A percentile compares a stretch with the other conserved stretches of the same genome.
These are phyloP conservation scores for Brassica hybrid DNA, from an alignment of 441 rosid genomes.

Conservation along the genomic window DNA sequence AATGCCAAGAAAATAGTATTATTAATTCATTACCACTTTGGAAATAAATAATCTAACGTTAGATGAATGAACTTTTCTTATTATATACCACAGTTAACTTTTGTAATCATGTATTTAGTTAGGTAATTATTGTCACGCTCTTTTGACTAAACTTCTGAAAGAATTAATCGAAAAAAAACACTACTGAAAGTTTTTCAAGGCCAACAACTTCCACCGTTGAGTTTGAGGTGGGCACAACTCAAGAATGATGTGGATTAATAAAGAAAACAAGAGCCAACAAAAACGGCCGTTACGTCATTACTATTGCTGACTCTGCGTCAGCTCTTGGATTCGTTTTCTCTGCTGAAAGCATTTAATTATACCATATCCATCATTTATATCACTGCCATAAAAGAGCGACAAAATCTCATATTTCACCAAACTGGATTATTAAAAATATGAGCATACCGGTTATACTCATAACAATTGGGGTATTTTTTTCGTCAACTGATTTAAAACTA, in stretches of 20 bases:
- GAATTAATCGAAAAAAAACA: not conserved
- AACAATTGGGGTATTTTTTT: not conserved
- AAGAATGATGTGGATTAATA: slow-evolving; percentile 16
- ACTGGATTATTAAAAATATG: not conserved
- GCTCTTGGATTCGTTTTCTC: slow-evolving; percentile 1
- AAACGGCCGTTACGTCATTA: not conserved
- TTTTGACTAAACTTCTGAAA: not conserved
- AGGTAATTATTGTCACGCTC: not conserved
- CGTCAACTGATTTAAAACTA: not conserved
- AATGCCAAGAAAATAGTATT: not conserved
- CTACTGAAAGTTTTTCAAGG: not conserved
- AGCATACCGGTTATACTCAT: not conserved
- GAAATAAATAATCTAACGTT: not conserved
- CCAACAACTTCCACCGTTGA: slow-evolving; percentile 41
- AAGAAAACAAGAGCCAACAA: not conserved
- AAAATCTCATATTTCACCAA: not conserved
- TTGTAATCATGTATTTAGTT: not conserved
- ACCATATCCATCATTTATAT: slow-evolving; percentile 38
- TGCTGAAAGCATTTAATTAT: slow-evolving; percentile 30
- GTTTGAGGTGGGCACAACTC: slow-evolving; percentile 30
- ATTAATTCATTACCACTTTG: not conserved
- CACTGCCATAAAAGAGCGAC: slow-evolving; percentile 31
- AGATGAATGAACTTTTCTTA: not conserved
- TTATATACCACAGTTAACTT: not conserved
- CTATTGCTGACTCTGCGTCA: not conserved